A percentile compares a stretch with the other conserved stretches of the same genome.
Conservation (phyloP, 2,329 filamentous ascomycete genomes). For the Leptographium lundbergii region DNA sequence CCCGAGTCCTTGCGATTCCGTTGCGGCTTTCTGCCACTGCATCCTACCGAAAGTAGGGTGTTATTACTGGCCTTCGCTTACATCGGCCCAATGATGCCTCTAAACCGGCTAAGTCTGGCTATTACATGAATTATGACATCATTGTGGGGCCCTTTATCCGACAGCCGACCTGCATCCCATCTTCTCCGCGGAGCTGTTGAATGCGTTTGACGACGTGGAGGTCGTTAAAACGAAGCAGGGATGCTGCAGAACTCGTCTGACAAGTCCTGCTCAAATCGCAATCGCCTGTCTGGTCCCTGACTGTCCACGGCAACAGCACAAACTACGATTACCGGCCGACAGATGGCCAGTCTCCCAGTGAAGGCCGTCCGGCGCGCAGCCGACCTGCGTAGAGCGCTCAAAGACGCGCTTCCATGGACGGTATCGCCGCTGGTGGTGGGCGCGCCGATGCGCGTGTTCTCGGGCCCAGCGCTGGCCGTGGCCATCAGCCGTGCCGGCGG, state of each 20-base stretch:
- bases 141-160: background rate
- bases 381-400: background rate
- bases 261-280: background rate
- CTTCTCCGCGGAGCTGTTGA: background rate
- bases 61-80: too few species aligned
- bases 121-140: background rate
- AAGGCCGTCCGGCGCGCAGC: conserved; percentile 5
- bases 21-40: too few species aligned
- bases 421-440: conserved; percentile 24
- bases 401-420: conserved; percentile 22
- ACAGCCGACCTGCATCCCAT: background rate
- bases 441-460: conserved; percentile 27
- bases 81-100: too few species aligned
- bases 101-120: background rate
- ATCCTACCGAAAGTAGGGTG: too few species aligned
- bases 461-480: conserved; percentile 24
- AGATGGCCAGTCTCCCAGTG: conserved; percentile 1
- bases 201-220: background rate
- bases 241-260: background rate
- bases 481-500: conserved; percentile 28
- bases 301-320: background rate
- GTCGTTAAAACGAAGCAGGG: background rate
- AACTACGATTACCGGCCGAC: background rate
- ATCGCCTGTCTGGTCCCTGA: background rate
- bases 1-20: too few species aligned